Evolutionary conservation across 2,329 filamentous ascomycete species (phyloP).

Genomic region (Aspergillus latus): DNA sequence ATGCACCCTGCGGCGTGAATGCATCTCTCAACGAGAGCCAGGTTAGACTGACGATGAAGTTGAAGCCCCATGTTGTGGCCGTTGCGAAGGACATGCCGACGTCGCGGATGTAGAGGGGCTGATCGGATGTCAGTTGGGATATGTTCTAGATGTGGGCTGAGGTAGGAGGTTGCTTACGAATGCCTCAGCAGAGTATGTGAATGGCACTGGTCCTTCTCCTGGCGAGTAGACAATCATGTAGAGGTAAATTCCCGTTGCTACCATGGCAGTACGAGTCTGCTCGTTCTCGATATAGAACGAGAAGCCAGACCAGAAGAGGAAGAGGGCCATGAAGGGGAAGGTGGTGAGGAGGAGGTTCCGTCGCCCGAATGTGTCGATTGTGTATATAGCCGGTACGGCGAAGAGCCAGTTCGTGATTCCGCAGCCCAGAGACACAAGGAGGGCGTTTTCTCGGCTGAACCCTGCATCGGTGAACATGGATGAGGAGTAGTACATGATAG

Average conservation of each 20-base stretch:
- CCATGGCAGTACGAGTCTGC: conserved; percentile 39
- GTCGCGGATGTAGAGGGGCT: conserved; percentile 60
- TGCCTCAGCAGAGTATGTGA: conserved; percentile 67
- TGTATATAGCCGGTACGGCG: conserved; percentile 63
- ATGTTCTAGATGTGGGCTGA: no score
- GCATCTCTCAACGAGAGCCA: conserved; percentile 52
- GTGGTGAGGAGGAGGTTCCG: conserved; percentile 63
- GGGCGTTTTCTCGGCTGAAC: conserved; percentile 52
- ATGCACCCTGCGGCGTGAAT: conserved; percentile 53
- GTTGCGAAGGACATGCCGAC: conserved; percentile 65
- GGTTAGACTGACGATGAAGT: conserved; percentile 53
- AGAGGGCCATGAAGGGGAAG: conserved; percentile 59
- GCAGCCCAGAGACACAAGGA: conserved; percentile 63
- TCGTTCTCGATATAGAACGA: conserved; percentile 49
- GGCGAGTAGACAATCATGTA: conserved; percentile 51
- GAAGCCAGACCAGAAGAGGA: conserved; percentile 49
- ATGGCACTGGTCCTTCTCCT: conserved; percentile 64
- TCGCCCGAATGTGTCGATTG: conserved; percentile 66
- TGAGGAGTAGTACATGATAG: conserved; percentile 63
- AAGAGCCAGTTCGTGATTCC: conserved; percentile 67
- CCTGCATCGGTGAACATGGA: conserved; percentile 60
- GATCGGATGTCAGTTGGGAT: not conserved
- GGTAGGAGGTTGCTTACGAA: conserved; percentile 38
- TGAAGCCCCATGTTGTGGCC: conserved; percentile 61
- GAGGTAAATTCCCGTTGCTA: conserved; percentile 45